Percentiles rank a stretch among this genome's conserved stretches.
phyloP scores from a whole-genome alignment of 1,139 yeast species.

The Yamadazyma friedrichii region DNA sequence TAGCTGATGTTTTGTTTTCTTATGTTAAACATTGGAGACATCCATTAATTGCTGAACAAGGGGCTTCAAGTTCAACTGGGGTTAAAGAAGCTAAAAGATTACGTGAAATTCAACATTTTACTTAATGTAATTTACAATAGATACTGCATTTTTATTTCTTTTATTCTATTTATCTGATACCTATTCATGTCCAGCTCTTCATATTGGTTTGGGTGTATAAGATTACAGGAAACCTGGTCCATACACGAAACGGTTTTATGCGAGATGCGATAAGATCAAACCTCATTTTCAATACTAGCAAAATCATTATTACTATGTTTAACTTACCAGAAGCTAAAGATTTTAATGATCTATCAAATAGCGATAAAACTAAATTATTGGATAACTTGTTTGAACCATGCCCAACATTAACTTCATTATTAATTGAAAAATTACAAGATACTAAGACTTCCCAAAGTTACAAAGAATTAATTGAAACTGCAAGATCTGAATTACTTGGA shows the following conservation, averaged over 20 bases:
- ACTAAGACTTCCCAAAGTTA: slow-evolving; percentile 29
- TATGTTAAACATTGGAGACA: slow-evolving; percentile 59
- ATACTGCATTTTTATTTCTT: slow-evolving; percentile 3
- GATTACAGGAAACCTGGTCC: too few relatives aligned
- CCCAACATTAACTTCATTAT: slow-evolving; percentile 44
- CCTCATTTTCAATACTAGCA: not conserved
- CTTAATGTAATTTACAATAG: slow-evolving; percentile 8
- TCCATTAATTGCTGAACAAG: slow-evolving; percentile 50
- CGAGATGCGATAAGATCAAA: slow-evolving; percentile 2
- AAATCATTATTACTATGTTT: slow-evolving; percentile 5
- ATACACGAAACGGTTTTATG: slow-evolving; percentile 1
- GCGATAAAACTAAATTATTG: slow-evolving; percentile 34
- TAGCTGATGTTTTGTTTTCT: slow-evolving; percentile 68
- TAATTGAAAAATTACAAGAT: slow-evolving; percentile 32
- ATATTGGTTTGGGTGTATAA: too few relatives aligned
- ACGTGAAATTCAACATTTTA: slow-evolving; percentile 48
- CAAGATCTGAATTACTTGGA: slow-evolving; percentile 36
- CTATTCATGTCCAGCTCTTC: not conserved
- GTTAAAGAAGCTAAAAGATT: slow-evolving; percentile 42
- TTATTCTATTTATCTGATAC: not conserved
- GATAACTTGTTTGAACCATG: slow-evolving; percentile 71
- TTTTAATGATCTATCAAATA: slow-evolving; percentile 17
- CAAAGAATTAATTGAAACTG: slow-evolving; percentile 49
- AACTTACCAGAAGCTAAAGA: slow-evolving; percentile 23
- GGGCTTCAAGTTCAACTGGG: slow-evolving; percentile 42